A percentile compares a stretch with the other conserved stretches of the same genome.
Conservation (phyloP, 2,329 filamentous ascomycete genomes). For the Cladophialophora carrionii region DNA sequence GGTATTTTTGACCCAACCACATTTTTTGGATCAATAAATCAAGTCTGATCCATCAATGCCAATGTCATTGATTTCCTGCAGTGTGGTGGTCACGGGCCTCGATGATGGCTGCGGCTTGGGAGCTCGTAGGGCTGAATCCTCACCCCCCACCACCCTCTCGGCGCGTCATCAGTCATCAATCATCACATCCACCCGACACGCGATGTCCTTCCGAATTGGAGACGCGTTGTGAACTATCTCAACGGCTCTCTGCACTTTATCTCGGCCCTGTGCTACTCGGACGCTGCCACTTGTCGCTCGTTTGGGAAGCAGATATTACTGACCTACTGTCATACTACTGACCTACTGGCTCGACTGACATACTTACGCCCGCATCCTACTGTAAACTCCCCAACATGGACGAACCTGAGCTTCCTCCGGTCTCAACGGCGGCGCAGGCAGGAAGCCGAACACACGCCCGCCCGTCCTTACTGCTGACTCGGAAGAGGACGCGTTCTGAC, state of each 20-base stretch:
- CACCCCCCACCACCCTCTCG: no score
- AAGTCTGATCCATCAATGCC: background rate
- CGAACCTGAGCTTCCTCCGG: slow-evolving; percentile 30
- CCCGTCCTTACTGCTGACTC: slow-evolving; percentile 37
- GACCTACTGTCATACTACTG: no score
- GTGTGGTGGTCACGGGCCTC: background rate
- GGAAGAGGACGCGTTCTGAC: slow-evolving; percentile 44
- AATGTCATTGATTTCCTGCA: background rate
- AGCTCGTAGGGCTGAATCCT: background rate
- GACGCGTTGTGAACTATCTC: background rate
- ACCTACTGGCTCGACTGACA: no score
- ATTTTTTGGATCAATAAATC: background rate
- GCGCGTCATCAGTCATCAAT: no score
- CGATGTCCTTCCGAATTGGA: slow-evolving; percentile 13
- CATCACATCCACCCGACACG: slow-evolving; percentile 1
- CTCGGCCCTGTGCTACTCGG: background rate
- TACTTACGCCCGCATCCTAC: background rate
- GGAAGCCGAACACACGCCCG: slow-evolving; percentile 7
- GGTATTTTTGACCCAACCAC: background rate
- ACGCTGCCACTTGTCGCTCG: background rate
- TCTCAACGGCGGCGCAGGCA: slow-evolving; percentile 17
- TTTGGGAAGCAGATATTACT: background rate
- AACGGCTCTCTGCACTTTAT: background rate
- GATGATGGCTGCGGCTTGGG: background rate
- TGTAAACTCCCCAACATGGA: slow-evolving; percentile 18